phyloP scores from a whole-genome alignment of 2,329 filamentous ascomycete species.

The Xylariomycetidae sp. region DNA sequence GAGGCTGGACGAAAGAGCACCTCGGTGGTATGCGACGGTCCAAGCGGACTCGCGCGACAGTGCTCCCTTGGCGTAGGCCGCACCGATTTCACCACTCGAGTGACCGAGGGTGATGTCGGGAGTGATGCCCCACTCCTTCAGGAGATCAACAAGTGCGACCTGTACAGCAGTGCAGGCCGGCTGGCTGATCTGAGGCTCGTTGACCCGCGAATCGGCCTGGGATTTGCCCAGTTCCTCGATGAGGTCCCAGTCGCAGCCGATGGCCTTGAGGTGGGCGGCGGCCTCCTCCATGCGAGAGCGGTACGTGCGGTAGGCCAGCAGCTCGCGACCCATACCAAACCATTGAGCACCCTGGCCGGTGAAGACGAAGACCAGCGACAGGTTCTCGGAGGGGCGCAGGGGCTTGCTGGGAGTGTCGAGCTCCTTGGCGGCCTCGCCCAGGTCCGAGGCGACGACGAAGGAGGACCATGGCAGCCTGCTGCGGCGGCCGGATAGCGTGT shows the following conservation, averaged over 20 bases:
- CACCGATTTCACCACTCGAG: constrained; percentile 35
- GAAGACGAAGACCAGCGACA: constrained; percentile 21
- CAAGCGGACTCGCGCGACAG: constrained; percentile 26
- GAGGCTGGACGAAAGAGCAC: constrained; percentile 20
- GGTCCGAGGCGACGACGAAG: constrained; percentile 19
- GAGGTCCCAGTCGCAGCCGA: constrained; percentile 22
- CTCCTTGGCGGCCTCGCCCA: constrained; percentile 15
- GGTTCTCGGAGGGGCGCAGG: constrained; percentile 14
- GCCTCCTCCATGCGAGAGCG: constrained; percentile 20
- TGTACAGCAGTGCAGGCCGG: constrained; percentile 23
- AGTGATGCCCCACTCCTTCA: constrained; percentile 24
- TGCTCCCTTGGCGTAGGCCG: constrained; percentile 34
- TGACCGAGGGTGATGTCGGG: constrained; percentile 31
- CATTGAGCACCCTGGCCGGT: constrained; percentile 27
- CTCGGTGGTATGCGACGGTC: constrained; percentile 24
- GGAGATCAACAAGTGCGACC: constrained; percentile 20
- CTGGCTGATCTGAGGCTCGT: constrained; percentile 24
- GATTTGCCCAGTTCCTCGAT: constrained; percentile 19
- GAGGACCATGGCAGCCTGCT: constrained; percentile 21
- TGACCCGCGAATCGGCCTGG: constrained; percentile 18
- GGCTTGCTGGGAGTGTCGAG: constrained; percentile 18
- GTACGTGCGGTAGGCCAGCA: constrained; percentile 21
- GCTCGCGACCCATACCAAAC: constrained; percentile 26
- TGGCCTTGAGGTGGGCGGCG: constrained; percentile 17
- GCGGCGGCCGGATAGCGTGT: constrained; percentile 18